Evolutionary conservation across 176 grass and related monocot genomes (phyloP).

Genomic region (Canna indica): DNA sequence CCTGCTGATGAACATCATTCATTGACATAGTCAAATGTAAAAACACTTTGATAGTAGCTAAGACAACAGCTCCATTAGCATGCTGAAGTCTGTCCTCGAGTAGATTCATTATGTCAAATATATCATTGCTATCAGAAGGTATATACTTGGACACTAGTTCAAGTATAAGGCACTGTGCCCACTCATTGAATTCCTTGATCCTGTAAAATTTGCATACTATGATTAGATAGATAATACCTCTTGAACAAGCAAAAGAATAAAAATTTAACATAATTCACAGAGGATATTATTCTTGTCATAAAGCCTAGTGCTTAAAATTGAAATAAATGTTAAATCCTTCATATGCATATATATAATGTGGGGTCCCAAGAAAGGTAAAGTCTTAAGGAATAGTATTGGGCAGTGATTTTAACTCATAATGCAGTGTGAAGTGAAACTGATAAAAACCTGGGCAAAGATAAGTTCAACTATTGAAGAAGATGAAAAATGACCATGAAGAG

Average conservation of each 20-base stretch:
- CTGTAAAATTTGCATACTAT: slow-evolving; percentile 28
- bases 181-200: slow-evolving; percentile 97
- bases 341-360: neutral
- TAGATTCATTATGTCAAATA: slow-evolving; percentile 97
- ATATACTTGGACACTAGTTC: slow-evolving; percentile 86
- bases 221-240: neutral
- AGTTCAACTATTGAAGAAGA: neutral
- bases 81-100: slow-evolving; percentile 98
- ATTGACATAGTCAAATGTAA: slow-evolving; percentile 99
- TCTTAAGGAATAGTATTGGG: neutral
- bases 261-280: too few relatives aligned
- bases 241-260: neutral
- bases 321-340: neutral
- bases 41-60: slow-evolving; percentile 98
- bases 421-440: neutral
- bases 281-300: too few relatives aligned
- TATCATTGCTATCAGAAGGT: slow-evolving; percentile 85
- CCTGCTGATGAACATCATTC: slow-evolving; percentile 99
- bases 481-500: neutral
- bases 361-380: too few relatives aligned
- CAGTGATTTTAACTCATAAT: neutral
- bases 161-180: slow-evolving; percentile 85
- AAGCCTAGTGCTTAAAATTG: neutral
- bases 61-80: slow-evolving; percentile 99
- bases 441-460: too few relatives aligned